Percentiles rank a stretch among this genome's conserved stretches.
Evolutionary conservation across 1,284 basidiomycete genomes (phyloP).

Genomic region (Microbotryum silenes-acaulis): DNA sequence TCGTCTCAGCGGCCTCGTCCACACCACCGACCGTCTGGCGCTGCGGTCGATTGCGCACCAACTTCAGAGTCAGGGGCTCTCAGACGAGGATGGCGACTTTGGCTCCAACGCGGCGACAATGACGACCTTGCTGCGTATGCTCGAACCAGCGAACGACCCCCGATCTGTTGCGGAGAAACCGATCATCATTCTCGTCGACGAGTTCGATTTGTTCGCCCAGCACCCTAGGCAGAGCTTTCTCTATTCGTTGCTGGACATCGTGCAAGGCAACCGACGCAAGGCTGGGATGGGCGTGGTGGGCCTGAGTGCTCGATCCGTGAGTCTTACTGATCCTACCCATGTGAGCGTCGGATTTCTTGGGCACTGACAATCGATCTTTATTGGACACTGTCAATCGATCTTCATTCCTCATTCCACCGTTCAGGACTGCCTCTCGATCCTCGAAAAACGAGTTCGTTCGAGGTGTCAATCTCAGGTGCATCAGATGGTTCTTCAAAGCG

Average conservation of each 20-base stretch:
- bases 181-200: slow-evolving; percentile 73
- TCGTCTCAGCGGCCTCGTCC: slow-evolving; percentile 73
- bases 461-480: slow-evolving; percentile 85
- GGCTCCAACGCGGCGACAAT: slow-evolving; percentile 35
- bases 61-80: slow-evolving; percentile 43
- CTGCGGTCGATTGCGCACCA: slow-evolving; percentile 86
- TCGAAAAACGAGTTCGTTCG: slow-evolving; percentile 93
- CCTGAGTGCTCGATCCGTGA: slow-evolving; percentile 61
- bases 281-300: slow-evolving; percentile 73
- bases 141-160: slow-evolving; percentile 25
- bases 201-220: slow-evolving; percentile 81
- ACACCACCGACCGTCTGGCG: slow-evolving; percentile 77
- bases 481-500: slow-evolving; percentile 47
- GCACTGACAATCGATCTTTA: neutral
- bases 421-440: slow-evolving; percentile 69
- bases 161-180: slow-evolving; percentile 51
- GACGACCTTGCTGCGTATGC: slow-evolving; percentile 31
- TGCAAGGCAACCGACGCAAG: slow-evolving; percentile 45
- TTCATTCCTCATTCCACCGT: neutral
- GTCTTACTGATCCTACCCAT: slow-evolving; percentile 22
- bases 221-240: slow-evolving; percentile 47
- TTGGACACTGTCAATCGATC: neutral
- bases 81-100: slow-evolving; percentile 41
- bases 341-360: neutral
- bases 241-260: slow-evolving; percentile 57